A percentile compares a stretch with the other conserved stretches of the same genome.
These are phyloP conservation scores for Ogataea methylovora DNA, from an alignment of 805 yeast genomes.

Conservation along the genomic window DNA sequence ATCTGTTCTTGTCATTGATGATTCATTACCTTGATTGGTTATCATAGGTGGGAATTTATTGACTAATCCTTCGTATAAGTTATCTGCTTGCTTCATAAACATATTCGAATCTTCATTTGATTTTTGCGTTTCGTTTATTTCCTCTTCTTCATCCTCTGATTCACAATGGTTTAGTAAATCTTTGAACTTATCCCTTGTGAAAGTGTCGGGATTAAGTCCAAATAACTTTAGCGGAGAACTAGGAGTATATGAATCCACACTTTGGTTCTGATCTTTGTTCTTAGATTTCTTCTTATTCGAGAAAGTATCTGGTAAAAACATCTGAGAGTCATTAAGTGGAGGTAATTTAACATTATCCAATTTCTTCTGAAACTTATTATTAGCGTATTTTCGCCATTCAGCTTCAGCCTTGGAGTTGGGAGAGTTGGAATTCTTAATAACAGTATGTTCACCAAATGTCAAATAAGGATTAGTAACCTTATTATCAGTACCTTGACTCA, in stretches of 20 bases:
- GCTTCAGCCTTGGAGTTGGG: constrained; percentile 15
- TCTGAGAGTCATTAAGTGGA: constrained; percentile 10
- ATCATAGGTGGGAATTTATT: constrained; percentile 4
- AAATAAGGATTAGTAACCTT: constrained; percentile 11
- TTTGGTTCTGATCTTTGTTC: constrained; percentile 3
- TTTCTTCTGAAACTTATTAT: constrained; percentile 14
- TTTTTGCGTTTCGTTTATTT: neutral
- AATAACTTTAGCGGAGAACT: constrained; percentile 24
- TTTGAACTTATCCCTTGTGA: constrained; percentile 20
- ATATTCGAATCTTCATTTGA: constrained; percentile 1
- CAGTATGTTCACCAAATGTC: constrained; percentile 15
- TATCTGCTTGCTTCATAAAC: constrained; percentile 14
- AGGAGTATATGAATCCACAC: constrained; percentile 17
- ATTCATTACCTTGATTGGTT: too few relatives aligned
- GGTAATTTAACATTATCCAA: constrained; percentile 11
- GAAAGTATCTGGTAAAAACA: constrained; percentile 21
- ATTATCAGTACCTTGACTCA: too few relatives aligned
- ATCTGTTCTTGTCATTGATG: constrained; percentile 17
- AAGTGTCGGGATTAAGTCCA: constrained; percentile 22
- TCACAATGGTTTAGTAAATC: constrained; percentile 15
- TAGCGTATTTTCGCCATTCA: constrained; percentile 21
- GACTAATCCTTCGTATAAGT: constrained; percentile 10
- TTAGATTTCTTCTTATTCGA: constrained; percentile 15
- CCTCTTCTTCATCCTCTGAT: neutral
- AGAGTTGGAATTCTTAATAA: constrained; percentile 11